These are phyloP conservation scores for Piromyces sp. DNA, from an alignment of 192 early-diverging fungal genomes.

Conservation along the genomic window DNA sequence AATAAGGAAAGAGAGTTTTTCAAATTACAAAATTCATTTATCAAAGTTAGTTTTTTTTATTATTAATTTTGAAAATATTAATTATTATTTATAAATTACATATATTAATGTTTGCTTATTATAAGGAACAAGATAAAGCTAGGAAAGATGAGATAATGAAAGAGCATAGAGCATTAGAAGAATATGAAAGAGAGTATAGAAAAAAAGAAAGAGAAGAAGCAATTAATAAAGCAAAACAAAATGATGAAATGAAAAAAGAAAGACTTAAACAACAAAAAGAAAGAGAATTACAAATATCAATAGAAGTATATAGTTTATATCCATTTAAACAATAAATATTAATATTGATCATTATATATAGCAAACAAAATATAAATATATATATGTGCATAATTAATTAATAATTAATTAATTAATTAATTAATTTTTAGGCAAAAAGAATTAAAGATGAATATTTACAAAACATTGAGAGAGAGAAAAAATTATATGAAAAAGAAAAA, in stretches of 20 bases:
- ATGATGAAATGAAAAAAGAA: neutral
- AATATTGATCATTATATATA: no score
- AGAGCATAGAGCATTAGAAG: neutral
- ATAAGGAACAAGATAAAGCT: neutral
- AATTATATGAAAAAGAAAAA: neutral
- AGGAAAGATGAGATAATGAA: neutral
- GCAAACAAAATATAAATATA: no score
- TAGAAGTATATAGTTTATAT: neutral
- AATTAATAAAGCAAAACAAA: neutral
- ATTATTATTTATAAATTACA: no score
- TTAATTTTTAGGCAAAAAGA: neutral
- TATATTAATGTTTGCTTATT: no score
- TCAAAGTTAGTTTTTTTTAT: neutral
- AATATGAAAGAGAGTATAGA: neutral
- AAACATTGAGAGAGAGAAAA: neutral
- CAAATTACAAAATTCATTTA: neutral
- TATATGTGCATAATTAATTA: no score
- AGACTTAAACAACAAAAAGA: neutral
- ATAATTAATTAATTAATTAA: no score
- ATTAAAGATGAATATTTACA: neutral
- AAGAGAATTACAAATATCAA: neutral
- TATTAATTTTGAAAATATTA: no score
- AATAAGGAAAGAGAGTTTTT: neutral
- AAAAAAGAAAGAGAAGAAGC: neutral
- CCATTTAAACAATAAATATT: no score